Evolutionary conservation across 495 filamentous ascomycete genomes (phyloP).

Genomic region (Podospora pseudoanserina): DNA sequence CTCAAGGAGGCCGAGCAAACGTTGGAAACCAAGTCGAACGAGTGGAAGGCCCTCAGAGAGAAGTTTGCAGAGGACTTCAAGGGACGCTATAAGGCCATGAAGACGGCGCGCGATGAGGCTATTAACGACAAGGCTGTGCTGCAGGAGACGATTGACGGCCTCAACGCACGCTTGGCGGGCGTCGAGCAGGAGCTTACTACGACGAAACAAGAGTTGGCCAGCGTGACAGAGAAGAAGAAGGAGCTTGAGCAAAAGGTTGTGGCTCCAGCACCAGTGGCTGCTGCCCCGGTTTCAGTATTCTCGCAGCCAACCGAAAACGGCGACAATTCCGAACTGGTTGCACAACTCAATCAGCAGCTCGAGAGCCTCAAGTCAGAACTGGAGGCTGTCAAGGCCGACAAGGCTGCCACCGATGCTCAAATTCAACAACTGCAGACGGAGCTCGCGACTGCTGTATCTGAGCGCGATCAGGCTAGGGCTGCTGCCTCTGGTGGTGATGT

Average conservation of each 20-base stretch:
- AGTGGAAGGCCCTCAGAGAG: constrained; percentile 40
- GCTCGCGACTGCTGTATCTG: constrained; percentile 38
- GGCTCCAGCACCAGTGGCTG: constrained; percentile 9
- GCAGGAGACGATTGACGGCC: constrained; percentile 32
- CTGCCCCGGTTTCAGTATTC: constrained; percentile 11
- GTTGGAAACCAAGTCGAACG: constrained; percentile 42
- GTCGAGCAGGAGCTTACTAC: constrained; percentile 38
- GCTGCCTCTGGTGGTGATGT: constrained; percentile 33
- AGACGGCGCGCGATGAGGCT: constrained; percentile 41
- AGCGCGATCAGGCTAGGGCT: constrained; percentile 46
- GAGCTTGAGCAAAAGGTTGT: constrained; percentile 30
- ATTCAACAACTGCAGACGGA: constrained; percentile 45
- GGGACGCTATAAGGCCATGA: constrained; percentile 36
- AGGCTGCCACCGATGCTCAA: constrained; percentile 40
- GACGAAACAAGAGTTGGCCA: constrained; percentile 35
- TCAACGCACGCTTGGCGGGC: constrained; percentile 32
- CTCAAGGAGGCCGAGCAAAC: constrained; percentile 42
- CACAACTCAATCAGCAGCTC: constrained; percentile 73
- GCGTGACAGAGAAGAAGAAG: constrained; percentile 36
- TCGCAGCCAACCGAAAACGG: constrained; percentile 14
- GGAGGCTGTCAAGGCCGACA: constrained; percentile 39
- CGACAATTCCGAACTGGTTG: constrained; percentile 22
- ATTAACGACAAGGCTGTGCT: constrained; percentile 38
- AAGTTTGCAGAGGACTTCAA: constrained; percentile 50
- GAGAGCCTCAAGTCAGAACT: constrained; percentile 35